Percentiles rank a stretch among this genome's conserved stretches.
Conservation (phyloP, 805 yeast genomes). For the Kuraishia cidri region DNA sequence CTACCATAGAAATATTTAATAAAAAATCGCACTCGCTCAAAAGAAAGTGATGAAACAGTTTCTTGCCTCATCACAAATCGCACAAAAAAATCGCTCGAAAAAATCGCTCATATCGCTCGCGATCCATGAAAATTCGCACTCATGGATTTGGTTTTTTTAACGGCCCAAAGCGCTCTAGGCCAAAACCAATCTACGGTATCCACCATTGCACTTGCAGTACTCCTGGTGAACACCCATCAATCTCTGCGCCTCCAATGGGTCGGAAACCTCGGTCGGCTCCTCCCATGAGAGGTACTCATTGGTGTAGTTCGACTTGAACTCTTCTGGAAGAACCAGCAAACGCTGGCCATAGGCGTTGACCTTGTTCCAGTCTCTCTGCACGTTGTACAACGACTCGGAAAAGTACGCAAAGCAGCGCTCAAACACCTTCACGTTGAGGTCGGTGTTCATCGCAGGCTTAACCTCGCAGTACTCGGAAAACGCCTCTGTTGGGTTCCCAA, state of each 20-base stretch:
- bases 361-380: conserved; percentile 48
- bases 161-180: neutral
- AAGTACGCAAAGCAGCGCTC: conserved; percentile 48
- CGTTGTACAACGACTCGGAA: conserved; percentile 41
- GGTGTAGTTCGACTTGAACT: conserved; percentile 39
- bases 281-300: conserved; percentile 41
- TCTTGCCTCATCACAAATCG: too few relatives aligned
- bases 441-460: conserved; percentile 36
- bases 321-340: conserved; percentile 39
- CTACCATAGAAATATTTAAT: too few relatives aligned
- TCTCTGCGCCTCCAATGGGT: conserved; percentile 39
- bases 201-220: conserved; percentile 35
- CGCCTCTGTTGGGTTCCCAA: conserved; percentile 32
- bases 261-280: conserved; percentile 36
- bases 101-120: too few relatives aligned
- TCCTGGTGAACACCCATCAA: conserved; percentile 36
- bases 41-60: too few relatives aligned
- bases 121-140: too few relatives aligned
- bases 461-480: conserved; percentile 35
- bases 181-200: conserved; percentile 34
- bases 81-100: too few relatives aligned
- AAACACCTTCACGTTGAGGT: conserved; percentile 33
- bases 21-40: too few relatives aligned
- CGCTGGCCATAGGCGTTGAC: conserved; percentile 49
- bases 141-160: too few relatives aligned